These are phyloP conservation scores for Globisporangium emineosum DNA, from an alignment of 352 stramenopile genomes.

Conservation along the genomic window DNA sequence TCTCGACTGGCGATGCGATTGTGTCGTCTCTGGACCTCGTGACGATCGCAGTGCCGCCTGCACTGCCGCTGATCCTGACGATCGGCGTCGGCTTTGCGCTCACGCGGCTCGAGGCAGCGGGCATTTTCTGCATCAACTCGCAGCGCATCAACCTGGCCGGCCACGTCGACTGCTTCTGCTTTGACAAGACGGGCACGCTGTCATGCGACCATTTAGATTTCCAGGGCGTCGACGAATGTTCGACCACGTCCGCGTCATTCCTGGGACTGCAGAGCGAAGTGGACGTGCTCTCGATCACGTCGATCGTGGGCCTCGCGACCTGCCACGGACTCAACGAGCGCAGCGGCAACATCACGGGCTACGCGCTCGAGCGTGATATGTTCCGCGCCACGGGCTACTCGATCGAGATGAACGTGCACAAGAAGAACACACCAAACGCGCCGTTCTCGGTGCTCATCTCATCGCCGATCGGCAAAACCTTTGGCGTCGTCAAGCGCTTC, in stretches of 20 bases:
- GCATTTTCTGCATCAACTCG: conserved; percentile 71
- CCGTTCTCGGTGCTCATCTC: conserved; percentile 66
- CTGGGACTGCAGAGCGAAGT: conserved; percentile 61
- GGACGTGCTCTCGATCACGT: conserved; percentile 57
- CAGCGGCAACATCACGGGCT: conserved; percentile 52
- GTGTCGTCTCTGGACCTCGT: conserved; percentile 51
- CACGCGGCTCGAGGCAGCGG: conserved; percentile 35
- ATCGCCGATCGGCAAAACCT: conserved; percentile 66
- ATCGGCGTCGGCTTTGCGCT: conserved; percentile 57
- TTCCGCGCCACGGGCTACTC: conserved; percentile 63
- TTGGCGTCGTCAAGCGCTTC: conserved; percentile 67
- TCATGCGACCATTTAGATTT: conserved; percentile 74
- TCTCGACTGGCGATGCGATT: conserved; percentile 20
- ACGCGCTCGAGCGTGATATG: conserved; percentile 73
- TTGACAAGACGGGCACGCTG: conserved; percentile 82
- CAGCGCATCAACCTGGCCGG: conserved; percentile 69
- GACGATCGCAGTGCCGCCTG: conserved; percentile 56
- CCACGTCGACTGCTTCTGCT: conserved; percentile 75
- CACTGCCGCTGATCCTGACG: conserved; percentile 54
- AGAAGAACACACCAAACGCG: conserved; percentile 36
- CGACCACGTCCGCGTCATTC: conserved; percentile 30
- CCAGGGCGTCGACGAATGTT: conserved; percentile 65
- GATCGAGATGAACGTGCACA: conserved; percentile 51
- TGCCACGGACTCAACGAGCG: conserved; percentile 64
- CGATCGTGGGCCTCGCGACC: conserved; percentile 61